phyloP scores from a whole-genome alignment of 73 alveolate species.

The Paramecium sonneborni region DNA sequence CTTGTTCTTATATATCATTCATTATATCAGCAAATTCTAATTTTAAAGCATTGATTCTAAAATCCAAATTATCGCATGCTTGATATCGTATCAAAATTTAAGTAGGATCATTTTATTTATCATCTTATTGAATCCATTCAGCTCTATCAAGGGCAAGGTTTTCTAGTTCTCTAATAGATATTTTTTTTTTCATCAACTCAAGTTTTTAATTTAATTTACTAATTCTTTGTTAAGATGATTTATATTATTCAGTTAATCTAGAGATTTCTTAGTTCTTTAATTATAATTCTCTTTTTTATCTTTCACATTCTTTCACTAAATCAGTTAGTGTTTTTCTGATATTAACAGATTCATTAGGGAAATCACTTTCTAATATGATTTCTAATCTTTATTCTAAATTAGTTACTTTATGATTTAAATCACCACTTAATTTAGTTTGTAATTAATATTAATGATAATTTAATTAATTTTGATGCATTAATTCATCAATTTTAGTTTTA shows the following conservation, averaged over 20 bases:
- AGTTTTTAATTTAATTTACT: slow-evolving; percentile 3
- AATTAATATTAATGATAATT: slow-evolving; percentile 23
- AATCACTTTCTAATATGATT: slow-evolving; percentile 47
- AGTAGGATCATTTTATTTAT: slow-evolving; percentile 48
- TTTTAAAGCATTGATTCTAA: slow-evolving; percentile 26
- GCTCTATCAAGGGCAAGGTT: not conserved
- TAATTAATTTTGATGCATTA: not conserved
- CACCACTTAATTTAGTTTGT: slow-evolving; percentile 32
- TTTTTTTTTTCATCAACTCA: slow-evolving; percentile 31
- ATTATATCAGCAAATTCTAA: slow-evolving; percentile 41
- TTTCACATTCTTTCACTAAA: slow-evolving; percentile 47
- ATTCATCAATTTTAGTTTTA: slow-evolving; percentile 2
- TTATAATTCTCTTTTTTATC: slow-evolving; percentile 41
- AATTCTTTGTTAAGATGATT: not conserved
- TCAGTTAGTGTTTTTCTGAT: slow-evolving; percentile 33
- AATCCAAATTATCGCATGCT: slow-evolving; percentile 22
- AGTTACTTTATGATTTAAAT: slow-evolving; percentile 14
- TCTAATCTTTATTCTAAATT: slow-evolving; percentile 48
- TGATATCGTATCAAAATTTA: not conserved
- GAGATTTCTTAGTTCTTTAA: not conserved
- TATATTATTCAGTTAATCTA: not conserved
- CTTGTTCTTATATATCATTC: slow-evolving; percentile 27
- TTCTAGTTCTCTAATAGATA: slow-evolving; percentile 28
- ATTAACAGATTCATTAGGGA: slow-evolving; percentile 15
- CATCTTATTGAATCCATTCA: not conserved